Evolutionary conservation across 768 basidiomycete species (phyloP), one percentile per base, ranked within the genome.

Genomic region (Obba rivulosa): DNA sequence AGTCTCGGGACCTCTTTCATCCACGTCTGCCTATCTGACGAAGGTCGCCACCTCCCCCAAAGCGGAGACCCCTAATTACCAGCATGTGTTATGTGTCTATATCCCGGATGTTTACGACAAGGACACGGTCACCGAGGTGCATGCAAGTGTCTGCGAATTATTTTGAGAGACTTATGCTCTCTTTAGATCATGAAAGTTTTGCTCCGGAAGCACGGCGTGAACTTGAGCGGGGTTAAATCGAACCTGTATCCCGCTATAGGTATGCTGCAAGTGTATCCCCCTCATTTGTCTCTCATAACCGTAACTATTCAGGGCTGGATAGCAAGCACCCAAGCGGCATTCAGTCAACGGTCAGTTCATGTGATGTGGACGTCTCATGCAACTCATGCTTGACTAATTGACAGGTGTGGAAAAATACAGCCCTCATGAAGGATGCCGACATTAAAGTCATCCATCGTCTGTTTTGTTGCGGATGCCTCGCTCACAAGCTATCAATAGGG

Each of bases 311-410:
- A 80, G 84, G 82, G 1, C 67, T 89, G 48, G 83, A 87, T 55
- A 87, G 85, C 64, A 89, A 89, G 59, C 87, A 88, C 59, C 63
- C 80, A 0, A 86, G 84, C 59, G 83, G 85, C 8, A 74, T 89
- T 43, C 77, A 73, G 35, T 82, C 86, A 20, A 87, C 86, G 51
- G 86, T 84, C 49, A 40, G 73, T 62, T 13, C 21, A 8, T 31
- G 16, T 28, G 20, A 16, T 28, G 16, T 37, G 28, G 36, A 20
- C 39, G 41, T n/a, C 28, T 20, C 37, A 18, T 45, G 45, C 14
- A 46, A 43, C 8, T 35, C 22, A 17, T 49, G 25, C 48, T 18
- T 43, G 16, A 13, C 21, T 10, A 23, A 49, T 17, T 38, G 50
- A 4, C 51, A 87, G 86, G 69, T 80, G 24, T 87, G 86, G 84